Percentiles rank a stretch among this genome's conserved stretches.
Conservation (phyloP, 2,329 filamentous ascomycete species). For the Trichoderma sp. region DNA sequence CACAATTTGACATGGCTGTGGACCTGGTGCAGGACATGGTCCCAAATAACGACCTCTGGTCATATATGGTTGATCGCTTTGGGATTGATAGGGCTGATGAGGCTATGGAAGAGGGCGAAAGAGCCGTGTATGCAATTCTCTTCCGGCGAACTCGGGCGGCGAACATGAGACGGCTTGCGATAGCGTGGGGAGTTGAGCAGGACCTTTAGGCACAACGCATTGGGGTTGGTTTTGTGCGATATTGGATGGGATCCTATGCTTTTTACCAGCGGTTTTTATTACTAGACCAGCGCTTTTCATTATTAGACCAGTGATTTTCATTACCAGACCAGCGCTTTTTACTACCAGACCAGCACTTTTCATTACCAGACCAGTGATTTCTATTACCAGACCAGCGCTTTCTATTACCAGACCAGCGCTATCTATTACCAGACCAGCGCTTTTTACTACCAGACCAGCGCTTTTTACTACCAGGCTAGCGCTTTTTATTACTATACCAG, state of each 20-base stretch:
- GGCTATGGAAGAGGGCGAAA: neutral
- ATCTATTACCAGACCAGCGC: too few species aligned
- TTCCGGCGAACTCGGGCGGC: neutral
- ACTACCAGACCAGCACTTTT: too few species aligned
- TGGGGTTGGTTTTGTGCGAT: neutral
- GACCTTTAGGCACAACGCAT: too few species aligned
- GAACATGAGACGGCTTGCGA: neutral
- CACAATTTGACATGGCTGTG: neutral
- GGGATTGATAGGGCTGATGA: neutral
- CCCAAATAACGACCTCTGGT: neutral
- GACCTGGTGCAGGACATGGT: neutral
- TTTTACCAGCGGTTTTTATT: neutral
- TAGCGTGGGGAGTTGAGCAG: neutral
- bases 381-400: too few species aligned
- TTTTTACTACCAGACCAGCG: too few species aligned
- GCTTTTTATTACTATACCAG: too few species aligned
- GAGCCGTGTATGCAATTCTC: neutral
- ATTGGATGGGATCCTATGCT: neutral
- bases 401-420: too few species aligned
- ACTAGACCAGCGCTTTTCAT: too few species aligned
- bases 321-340: too few species aligned
- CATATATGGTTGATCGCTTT: neutral
- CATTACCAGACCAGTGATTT: too few species aligned
- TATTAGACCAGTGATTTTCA: too few species aligned
- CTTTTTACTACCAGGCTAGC: too few species aligned